phyloP scores from a whole-genome alignment of 2,329 filamentous ascomycete species.

The Phaeosphaeria sp. region DNA sequence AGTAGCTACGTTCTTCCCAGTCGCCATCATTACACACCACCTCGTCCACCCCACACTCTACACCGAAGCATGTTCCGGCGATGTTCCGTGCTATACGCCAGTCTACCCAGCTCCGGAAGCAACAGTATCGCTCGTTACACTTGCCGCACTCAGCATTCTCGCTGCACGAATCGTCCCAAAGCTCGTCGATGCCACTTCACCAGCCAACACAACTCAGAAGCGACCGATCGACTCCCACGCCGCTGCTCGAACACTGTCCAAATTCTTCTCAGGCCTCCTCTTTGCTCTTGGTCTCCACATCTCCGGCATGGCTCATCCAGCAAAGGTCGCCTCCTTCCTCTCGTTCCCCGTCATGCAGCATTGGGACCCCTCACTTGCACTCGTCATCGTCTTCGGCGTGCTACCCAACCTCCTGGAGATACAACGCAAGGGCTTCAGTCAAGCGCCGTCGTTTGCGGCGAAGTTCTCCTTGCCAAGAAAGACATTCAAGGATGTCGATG shows the following conservation, averaged over 20 bases:
- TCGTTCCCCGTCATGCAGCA: conserved; percentile 49
- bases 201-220: conserved; percentile 12
- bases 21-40: conserved; percentile 43
- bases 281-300: conserved; percentile 61
- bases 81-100: conserved; percentile 55
- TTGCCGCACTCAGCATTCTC: conserved; percentile 36
- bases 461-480: conserved; percentile 54
- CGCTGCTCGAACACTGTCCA: conserved; percentile 46
- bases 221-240: not conserved
- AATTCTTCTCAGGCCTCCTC: conserved; percentile 56
- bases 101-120: conserved; percentile 48
- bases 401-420: conserved; percentile 52
- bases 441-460: conserved; percentile 51
- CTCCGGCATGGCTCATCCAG: conserved; percentile 59
- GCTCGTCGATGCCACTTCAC: conserved; percentile 20
- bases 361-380: conserved; percentile 59
- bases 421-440: conserved; percentile 26
- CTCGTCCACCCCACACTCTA: conserved; percentile 52
- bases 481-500: conserved; percentile 56
- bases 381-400: conserved; percentile 59
- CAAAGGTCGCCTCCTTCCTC: conserved; percentile 61
- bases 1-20: conserved; percentile 44
- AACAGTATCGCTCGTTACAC: conserved; percentile 44
- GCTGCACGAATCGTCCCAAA: conserved; percentile 30
- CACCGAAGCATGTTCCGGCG: conserved; percentile 44